Evolutionary conservation across 2,329 filamentous ascomycete species (phyloP).

Genomic region (Sclerotinia nivalis): DNA sequence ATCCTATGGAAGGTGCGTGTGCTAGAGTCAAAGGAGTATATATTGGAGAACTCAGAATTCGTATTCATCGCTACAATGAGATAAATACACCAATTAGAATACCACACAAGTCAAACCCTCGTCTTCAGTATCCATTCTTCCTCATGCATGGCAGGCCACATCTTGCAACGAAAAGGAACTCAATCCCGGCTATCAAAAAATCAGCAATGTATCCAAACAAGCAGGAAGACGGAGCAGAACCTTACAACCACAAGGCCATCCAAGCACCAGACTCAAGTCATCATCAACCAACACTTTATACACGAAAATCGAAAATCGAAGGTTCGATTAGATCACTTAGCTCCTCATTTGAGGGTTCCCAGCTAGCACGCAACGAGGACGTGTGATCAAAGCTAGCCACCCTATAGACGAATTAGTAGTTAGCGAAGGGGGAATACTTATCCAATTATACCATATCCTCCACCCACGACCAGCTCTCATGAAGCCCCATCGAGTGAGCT

Average conservation of each 20-base stretch:
- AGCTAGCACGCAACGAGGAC: conserved; percentile 17
- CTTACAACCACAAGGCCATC: not conserved
- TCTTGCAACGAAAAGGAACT: not conserved
- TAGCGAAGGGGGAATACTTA: not conserved
- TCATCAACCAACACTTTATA: too few species aligned
- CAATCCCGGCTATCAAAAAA: not conserved
- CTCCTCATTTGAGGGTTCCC: conserved; percentile 11
- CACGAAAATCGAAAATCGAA: not conserved
- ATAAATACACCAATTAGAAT: not conserved
- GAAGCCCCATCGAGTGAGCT: conserved; percentile 11
- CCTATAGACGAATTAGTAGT: conserved; percentile 16
- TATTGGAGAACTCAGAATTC: not conserved
- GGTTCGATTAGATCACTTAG: not conserved
- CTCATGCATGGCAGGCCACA: not conserved
- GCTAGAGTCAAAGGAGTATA: not conserved
- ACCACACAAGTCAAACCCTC: rapidly evolving
- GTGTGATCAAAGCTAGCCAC: conserved; percentile 15
- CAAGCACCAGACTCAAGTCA: not conserved
- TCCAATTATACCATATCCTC: not conserved
- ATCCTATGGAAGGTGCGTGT: rapidly evolving
- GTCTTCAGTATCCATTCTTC: not conserved
- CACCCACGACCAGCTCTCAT: not conserved
- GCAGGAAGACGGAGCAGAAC: too few species aligned
- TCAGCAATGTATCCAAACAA: not conserved
- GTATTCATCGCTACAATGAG: not conserved